These are phyloP conservation scores for Gastrolobium bilobum DNA, from an alignment of 306 rosid genomes.

Conservation along the genomic window DNA sequence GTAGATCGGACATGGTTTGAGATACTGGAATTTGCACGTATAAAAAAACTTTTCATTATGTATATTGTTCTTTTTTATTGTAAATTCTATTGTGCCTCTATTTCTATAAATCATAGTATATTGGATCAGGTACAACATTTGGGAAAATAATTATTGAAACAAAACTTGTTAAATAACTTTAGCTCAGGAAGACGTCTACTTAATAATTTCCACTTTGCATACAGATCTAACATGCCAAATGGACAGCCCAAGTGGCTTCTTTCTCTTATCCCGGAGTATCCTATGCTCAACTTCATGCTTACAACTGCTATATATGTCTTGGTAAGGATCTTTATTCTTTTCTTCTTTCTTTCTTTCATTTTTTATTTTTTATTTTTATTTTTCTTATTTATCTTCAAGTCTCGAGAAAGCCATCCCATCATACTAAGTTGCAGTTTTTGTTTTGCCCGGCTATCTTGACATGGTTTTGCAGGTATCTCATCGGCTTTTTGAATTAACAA, in stretches of 20 bases:
- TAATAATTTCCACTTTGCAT: slow-evolving; percentile 41
- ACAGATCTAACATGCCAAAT: slow-evolving; percentile 87
- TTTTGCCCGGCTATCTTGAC: slow-evolving; percentile 47
- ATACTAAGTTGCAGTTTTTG: slow-evolving; percentile 35
- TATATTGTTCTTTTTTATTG: neutral
- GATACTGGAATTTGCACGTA: slow-evolving; percentile 27
- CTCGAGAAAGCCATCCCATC: slow-evolving; percentile 22
- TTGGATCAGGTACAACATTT: slow-evolving; percentile 30
- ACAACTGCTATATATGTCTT: slow-evolving; percentile 85
- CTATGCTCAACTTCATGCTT: slow-evolving; percentile 96
- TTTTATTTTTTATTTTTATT: neutral
- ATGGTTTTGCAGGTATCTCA: slow-evolving; percentile 79
- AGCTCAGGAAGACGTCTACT: slow-evolving; percentile 17
- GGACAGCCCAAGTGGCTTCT: slow-evolving; percentile 99
- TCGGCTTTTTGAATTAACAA: slow-evolving; percentile 91
- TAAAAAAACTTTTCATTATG: slow-evolving; percentile 6
- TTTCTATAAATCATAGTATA: slow-evolving; percentile 26
- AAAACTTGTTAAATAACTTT: slow-evolving; percentile 26
- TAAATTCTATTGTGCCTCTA: slow-evolving; percentile 5
- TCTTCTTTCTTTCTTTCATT: neutral
- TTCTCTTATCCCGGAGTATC: slow-evolving; percentile 89
- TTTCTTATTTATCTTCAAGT: slow-evolving; percentile 30
- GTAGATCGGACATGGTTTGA: slow-evolving; percentile 39
- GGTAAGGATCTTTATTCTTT: slow-evolving; percentile 60
- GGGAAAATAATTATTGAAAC: slow-evolving; percentile 26